Evolutionary conservation across 345 rosid species (phyloP).

Genomic region (Erysimum cheiranthoides): DNA sequence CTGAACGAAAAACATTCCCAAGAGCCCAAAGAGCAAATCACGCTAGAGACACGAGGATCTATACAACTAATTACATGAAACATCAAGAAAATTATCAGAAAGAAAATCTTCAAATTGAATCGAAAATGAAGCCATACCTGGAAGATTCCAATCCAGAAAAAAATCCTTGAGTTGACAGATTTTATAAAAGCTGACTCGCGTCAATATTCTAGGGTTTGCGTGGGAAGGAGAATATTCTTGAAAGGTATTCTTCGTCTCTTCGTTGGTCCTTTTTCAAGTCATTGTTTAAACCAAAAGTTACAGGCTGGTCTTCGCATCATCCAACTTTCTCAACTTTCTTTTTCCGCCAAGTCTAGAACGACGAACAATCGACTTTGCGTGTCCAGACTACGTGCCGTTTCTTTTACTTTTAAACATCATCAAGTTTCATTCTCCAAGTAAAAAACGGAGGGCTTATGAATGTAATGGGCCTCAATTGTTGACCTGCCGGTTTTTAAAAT

Average conservation of each 20-base stretch:
- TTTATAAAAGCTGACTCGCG: slow-evolving; percentile 9
- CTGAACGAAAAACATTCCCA: neutral
- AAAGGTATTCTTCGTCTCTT: slow-evolving; percentile 4
- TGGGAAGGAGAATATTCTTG: slow-evolving; percentile 34
- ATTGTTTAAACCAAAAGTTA: slow-evolving; percentile 23
- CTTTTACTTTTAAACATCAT: neutral
- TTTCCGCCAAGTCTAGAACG: slow-evolving; percentile 12
- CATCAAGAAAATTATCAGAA: neutral
- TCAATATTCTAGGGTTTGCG: slow-evolving; percentile 14
- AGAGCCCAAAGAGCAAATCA: neutral
- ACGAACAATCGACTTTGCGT: neutral
- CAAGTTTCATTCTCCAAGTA: neutral
- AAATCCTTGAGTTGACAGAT: neutral
- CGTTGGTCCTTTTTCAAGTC: slow-evolving; percentile 31
- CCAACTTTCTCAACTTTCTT: slow-evolving; percentile 2
- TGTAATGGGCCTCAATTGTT: no score
- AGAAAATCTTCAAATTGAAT: neutral
- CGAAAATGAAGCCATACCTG: slow-evolving; percentile 17
- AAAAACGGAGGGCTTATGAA: neutral
- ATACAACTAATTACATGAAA: neutral
- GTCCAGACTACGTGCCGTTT: slow-evolving; percentile 36
- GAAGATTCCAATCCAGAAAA: neutral
- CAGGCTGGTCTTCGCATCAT: slow-evolving; percentile 26
- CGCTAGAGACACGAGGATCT: neutral
- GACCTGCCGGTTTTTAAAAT: no score